Evolutionary conservation across 768 basidiomycete genomes (phyloP), one percentile per base, ranked within the genome.

Genomic region (Chiua virens): DNA sequence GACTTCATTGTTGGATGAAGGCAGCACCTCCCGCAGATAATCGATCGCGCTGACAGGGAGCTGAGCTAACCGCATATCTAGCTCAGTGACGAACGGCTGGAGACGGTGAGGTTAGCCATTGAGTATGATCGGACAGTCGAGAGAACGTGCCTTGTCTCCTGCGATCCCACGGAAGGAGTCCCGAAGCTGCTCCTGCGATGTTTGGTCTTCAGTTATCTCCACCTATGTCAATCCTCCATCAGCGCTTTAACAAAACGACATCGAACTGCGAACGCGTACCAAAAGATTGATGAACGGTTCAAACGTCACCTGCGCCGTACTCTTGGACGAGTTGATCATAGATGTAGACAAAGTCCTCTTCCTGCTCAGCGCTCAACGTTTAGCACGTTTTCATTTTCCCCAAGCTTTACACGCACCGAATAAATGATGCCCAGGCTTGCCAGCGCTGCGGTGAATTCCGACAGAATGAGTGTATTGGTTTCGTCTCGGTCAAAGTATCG

Each of bases 401-500:
- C 22, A 34, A 18, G 8, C 35, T 34, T 32, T 13, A 3, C 8
- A 61, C 82, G 47, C 52, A 88, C 88, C 14, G 90, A 87, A 65
- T 96, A 98, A 18, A 93, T 87, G 48, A 99, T 90, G 1, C 96
- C 95, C 35, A 98, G 75, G 70, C 91, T 94, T 3, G 95, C 94
- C 15, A 99, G 77, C 1, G 97, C 97, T 11, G 92, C 91, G n/a
- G 87, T 81, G 80, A 97, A 88, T 69, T 98, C 93, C 7, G 90
- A 78, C 52, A 86, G 65, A 52, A 79, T 83, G 35, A 98, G 80
- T 0, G 92, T 93, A 65, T 98, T 97, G 35, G 87, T 85, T 60
- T 91, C 88, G 58, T 98, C 94, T 55, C 84, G 84, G 70, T 98
- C 96, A 62, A 99, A 99, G 72, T 98, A 95, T 45, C 95, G 83